Base-by-base conservation (phyloP, 164 flowering plant genomes). In the Paratinospora sagittata region DNA sequence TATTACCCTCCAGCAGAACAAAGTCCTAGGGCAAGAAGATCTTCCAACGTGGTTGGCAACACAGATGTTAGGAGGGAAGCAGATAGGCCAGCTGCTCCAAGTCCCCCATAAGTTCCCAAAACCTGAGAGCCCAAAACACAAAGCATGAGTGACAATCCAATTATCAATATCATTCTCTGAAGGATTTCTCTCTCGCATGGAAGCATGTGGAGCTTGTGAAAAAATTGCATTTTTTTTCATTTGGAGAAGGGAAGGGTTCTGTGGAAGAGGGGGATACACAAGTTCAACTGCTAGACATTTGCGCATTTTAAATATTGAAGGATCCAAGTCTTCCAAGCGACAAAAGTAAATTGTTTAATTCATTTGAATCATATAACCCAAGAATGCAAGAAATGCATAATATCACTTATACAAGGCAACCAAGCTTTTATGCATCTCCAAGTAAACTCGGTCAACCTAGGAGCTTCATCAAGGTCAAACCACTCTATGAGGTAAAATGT, bases 1-100 rank as follows among this genome's bases (percentile, higher is more conserved):
- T 30, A 30, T 79, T 80, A 94, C 97, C 98, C 98, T 82, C 97
- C 98, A 77, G 93, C 90, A 65, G 98, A 95, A 76, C 97, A 95
- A 75, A 95, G 86, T 60, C 91, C 96, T 70, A 95, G 86, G 77
- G 98, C 98, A 77, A 92, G 97, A 84, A 95, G 96, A 84, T 95
- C 98, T 79, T 95, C 98, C 66, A 83, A 73, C 12, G 96, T 90
- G 70, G 98, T 88, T 27, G 88, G 93, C 67, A 95, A 81, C 66
- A 92, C 91, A 37, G 97, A 87, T 55, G 98, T 95, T 66, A 95
- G 78, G 63, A 95, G 93, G 8, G 97, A 95, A 70, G 97, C 98
- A 69, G 97, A 92, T 66, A 95, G 79, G 49, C 98, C 97, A 66
- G 98, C 98, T 43, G 89, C 92, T 34, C 98, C 98, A 5, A 92